Conservation (phyloP, 78 protist species). For the Goniomonas avonlea region DNA sequence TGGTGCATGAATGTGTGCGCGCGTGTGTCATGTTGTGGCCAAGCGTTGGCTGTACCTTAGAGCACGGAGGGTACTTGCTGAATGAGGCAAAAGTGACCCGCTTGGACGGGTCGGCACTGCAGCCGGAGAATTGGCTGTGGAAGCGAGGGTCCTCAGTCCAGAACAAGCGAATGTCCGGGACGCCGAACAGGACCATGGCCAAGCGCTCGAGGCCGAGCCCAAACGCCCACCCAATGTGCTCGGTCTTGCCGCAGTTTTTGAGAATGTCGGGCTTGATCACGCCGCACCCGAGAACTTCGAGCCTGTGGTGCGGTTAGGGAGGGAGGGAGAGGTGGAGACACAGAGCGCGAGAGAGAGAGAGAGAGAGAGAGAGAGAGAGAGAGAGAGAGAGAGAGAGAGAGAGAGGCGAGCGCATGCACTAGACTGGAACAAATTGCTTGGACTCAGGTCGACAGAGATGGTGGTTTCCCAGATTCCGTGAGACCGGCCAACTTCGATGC, state of each 20-base stretch:
- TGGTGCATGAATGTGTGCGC: too few species aligned
- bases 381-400: background rate
- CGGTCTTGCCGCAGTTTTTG: background rate
- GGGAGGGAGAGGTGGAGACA: background rate
- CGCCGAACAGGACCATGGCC: conserved; percentile 76
- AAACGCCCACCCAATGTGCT: conserved; percentile 76
- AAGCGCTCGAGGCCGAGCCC: conserved; percentile 86
- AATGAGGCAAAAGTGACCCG: too few species aligned
- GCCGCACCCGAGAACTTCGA: conserved; percentile 69
- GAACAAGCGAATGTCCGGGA: conserved; percentile 85
- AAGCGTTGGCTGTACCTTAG: too few species aligned
- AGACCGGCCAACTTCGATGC: too few species aligned
- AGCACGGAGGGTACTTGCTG: too few species aligned
- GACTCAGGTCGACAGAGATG: too few species aligned
- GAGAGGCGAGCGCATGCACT: background rate
- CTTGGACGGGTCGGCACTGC: background rate
- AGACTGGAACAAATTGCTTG: too few species aligned
- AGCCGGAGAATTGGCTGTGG: conserved; percentile 44
- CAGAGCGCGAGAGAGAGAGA: background rate
- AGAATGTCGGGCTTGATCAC: conserved; percentile 60
- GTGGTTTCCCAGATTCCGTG: too few species aligned
- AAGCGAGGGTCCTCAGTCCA: conserved; percentile 78
- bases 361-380: background rate
- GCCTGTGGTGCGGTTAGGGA: too few species aligned
- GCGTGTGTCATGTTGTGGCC: too few species aligned